Evolutionary conservation across 306 rosid genomes (phyloP).

Genomic region (Mimosa pudica): DNA sequence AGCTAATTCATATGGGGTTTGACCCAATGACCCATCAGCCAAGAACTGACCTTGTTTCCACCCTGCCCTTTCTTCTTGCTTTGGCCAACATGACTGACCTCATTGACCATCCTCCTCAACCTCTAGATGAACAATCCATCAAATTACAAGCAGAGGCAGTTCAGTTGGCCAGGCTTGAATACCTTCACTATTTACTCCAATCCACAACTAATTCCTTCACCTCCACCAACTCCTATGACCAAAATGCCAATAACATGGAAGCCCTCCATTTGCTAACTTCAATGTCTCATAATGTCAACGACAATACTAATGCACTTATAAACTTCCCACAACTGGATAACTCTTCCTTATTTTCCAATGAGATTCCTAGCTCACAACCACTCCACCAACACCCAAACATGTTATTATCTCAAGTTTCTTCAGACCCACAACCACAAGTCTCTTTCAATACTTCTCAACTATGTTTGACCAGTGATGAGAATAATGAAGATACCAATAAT

Average conservation of each 20-base stretch:
- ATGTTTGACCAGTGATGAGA: constrained; percentile 52
- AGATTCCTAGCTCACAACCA: constrained; percentile 53
- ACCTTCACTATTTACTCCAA: constrained; percentile 58
- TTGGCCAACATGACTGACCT: constrained; percentile 64
- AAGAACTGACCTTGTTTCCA: constrained; percentile 75
- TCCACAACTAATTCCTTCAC: constrained; percentile 32
- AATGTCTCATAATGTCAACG: constrained; percentile 35
- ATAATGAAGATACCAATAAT: constrained; percentile 48
- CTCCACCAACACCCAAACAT: constrained; percentile 59
- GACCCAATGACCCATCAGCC: constrained; percentile 94
- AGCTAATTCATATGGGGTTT: constrained; percentile 82
- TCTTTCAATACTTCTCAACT: constrained; percentile 54
- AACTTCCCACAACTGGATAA: constrained; percentile 38
- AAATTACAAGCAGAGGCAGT: constrained; percentile 55
- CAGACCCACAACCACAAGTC: constrained; percentile 60
- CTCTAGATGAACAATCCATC: constrained; percentile 52
- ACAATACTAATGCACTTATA: constrained; percentile 26
- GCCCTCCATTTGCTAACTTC: constrained; percentile 44
- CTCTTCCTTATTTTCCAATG: constrained; percentile 46
- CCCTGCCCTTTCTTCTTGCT: constrained; percentile 62
- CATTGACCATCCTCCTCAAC: constrained; percentile 46
- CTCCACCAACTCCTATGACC: constrained; percentile 48
- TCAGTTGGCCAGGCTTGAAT: constrained; percentile 61
- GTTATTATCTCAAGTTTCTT: constrained; percentile 32
- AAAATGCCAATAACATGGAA: constrained; percentile 42